Evolutionary conservation across 2,329 filamentous ascomycete genomes (phyloP).

Genomic region (Emydomyces testavorans): DNA sequence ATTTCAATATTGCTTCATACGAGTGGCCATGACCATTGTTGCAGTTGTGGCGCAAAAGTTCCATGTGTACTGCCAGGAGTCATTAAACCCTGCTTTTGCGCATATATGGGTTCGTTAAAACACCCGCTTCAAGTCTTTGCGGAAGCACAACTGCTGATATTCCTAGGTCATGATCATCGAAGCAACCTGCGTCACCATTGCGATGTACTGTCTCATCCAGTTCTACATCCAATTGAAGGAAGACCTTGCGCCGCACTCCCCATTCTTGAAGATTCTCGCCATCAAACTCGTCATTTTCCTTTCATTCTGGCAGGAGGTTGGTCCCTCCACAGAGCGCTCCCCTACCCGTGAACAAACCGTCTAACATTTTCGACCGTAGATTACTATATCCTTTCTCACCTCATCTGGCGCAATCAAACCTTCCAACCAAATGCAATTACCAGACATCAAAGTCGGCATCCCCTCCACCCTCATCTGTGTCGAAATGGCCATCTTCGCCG

Average conservation of each 20-base stretch:
- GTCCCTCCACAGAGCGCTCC: constrained; percentile 13
- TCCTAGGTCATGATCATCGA: constrained; percentile 55
- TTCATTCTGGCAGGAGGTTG: constrained; percentile 68
- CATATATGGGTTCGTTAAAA: constrained; percentile 58
- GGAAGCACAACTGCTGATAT: constrained; percentile 7
- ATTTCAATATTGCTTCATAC: constrained; percentile 77
- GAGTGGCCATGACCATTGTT: constrained; percentile 57
- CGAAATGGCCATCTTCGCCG: constrained; percentile 66
- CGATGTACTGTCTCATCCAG: constrained; percentile 81
- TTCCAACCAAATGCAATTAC: constrained; percentile 51
- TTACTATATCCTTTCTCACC: constrained; percentile 50
- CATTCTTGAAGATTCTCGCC: constrained; percentile 69
- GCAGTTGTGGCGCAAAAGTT: constrained; percentile 40
- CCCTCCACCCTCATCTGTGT: constrained; percentile 33
- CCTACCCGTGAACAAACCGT: neutral
- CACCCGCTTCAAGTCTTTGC: neutral
- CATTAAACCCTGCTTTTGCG: constrained; percentile 64
- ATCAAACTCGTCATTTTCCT: constrained; percentile 90
- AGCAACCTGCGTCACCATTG: constrained; percentile 59
- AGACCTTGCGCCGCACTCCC: constrained; percentile 56
- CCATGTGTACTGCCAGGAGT: constrained; percentile 64
- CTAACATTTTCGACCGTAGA: constrained; percentile 22
- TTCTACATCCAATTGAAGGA: constrained; percentile 68
- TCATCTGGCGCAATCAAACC: constrained; percentile 53
- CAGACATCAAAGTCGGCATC: constrained; percentile 70